Evolutionary conservation across 2,329 filamentous ascomycete species (phyloP).

Genomic region (Penicillium sp.): DNA sequence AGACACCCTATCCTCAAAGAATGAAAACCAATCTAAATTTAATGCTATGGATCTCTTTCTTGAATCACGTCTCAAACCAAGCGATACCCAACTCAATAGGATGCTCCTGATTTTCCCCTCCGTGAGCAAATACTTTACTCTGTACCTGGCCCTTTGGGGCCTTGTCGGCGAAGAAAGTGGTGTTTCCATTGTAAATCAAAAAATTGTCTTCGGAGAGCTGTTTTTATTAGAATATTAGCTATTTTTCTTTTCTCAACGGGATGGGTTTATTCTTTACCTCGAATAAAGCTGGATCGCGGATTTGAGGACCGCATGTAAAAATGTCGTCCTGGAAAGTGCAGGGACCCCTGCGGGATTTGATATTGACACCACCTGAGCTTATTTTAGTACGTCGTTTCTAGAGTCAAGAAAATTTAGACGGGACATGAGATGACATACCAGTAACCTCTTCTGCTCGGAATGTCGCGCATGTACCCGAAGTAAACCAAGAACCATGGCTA

Average conservation of each 20-base stretch:
- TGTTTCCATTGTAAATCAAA: constrained; percentile 30
- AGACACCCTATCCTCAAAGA: neutral
- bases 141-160: constrained; percentile 32
- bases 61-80: constrained; percentile 24
- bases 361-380: constrained; percentile 43
- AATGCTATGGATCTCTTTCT: neutral
- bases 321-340: constrained; percentile 55
- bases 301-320: constrained; percentile 50
- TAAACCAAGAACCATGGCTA: constrained; percentile 63
- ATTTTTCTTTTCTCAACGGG: neutral
- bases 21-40: neutral
- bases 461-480: constrained; percentile 63
- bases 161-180: constrained; percentile 36
- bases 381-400: neutral
- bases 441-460: constrained; percentile 33
- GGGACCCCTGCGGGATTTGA: constrained; percentile 55
- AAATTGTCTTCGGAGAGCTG: constrained; percentile 29
- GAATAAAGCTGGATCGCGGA: constrained; percentile 27
- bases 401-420: neutral
- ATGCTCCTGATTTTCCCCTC: constrained; percentile 21
- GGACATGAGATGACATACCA: constrained; percentile 21
- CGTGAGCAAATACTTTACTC: constrained; percentile 31
- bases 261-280: constrained; percentile 19
- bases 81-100: constrained; percentile 30
- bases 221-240: neutral